phyloP scores from a whole-genome alignment of 371 early-diverging fungal genomes.

The Lichtheimia ramosa region DNA sequence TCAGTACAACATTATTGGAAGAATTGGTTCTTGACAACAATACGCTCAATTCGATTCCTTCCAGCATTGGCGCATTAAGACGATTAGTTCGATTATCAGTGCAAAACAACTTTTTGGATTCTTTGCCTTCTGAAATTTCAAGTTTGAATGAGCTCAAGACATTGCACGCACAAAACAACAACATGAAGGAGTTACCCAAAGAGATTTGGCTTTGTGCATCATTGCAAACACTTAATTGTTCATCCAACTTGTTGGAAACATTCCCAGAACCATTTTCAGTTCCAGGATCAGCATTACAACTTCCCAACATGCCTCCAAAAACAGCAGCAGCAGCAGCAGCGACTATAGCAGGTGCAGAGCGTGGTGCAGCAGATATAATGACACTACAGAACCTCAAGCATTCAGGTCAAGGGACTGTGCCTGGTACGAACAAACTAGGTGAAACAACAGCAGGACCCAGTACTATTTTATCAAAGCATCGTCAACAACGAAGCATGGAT shows the following conservation, averaged over 20 bases:
- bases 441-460: too few relatives aligned
- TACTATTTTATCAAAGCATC: too few relatives aligned
- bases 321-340: not conserved
- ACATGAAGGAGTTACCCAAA: constrained; percentile 71
- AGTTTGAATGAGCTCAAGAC: constrained; percentile 32
- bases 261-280: constrained; percentile 38
- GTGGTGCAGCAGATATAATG: constrained; percentile 3
- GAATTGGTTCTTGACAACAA: constrained; percentile 70
- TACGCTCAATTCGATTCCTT: constrained; percentile 68
- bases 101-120: constrained; percentile 72
- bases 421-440: not conserved
- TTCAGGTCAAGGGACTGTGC: constrained; percentile 28
- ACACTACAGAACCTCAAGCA: constrained; percentile 3
- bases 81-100: constrained; percentile 62
- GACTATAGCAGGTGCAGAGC: constrained; percentile 1
- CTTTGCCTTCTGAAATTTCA: constrained; percentile 40
- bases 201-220: constrained; percentile 85
- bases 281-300: constrained; percentile 16
- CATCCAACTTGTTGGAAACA: constrained; percentile 70
- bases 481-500: not conserved
- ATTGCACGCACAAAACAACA: constrained; percentile 57
- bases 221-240: constrained; percentile 70
- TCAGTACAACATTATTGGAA: constrained; percentile 55
- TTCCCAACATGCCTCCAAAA: constrained; percentile 7
- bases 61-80: constrained; percentile 55